phyloP scores from a whole-genome alignment of 2,329 filamentous ascomycete species.

The Nigrograna mackinnonii region DNA sequence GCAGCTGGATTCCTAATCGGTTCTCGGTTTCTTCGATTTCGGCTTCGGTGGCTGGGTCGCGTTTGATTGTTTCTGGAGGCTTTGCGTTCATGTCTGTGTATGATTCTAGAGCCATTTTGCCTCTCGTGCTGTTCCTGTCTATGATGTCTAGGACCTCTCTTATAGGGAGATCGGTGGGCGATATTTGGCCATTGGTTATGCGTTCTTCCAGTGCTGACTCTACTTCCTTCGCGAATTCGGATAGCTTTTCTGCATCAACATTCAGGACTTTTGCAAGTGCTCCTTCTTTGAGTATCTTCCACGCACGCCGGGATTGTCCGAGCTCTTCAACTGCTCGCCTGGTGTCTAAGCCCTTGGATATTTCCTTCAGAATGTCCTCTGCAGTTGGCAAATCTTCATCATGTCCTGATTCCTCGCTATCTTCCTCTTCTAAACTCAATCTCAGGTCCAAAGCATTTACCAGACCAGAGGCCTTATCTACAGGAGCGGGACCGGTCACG shows the following conservation, averaged over 20 bases:
- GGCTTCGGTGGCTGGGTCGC: background rate
- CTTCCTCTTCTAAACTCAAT: conserved; percentile 2
- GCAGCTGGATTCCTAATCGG: background rate
- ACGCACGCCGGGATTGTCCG: conserved; percentile 9
- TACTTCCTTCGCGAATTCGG: conserved; percentile 4
- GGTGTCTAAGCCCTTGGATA: conserved; percentile 9
- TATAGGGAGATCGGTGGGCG: conserved; percentile 1
- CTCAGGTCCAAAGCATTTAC: conserved; percentile 6
- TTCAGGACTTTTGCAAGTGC: conserved; percentile 7
- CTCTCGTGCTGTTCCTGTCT: background rate
- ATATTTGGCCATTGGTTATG: conserved; percentile 4
- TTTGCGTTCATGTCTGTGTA: background rate
- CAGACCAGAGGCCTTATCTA: conserved; percentile 3
- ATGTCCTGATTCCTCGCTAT: background rate
- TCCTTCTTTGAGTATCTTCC: conserved; percentile 11
- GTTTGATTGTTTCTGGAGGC: background rate
- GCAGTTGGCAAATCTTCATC: background rate
- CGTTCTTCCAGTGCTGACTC: conserved; percentile 10
- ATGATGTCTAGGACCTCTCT: conserved; percentile 8
- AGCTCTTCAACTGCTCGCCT: conserved; percentile 7
- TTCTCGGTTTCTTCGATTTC: background rate
- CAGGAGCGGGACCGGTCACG: background rate
- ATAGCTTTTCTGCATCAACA: conserved; percentile 7
- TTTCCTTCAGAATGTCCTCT: conserved; percentile 7
- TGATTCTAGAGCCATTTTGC: background rate